Evolutionary conservation across 805 yeast genomes (phyloP), one percentile per base, ranked within the genome.

Genomic region (Suhomyces kilbournensis): DNA sequence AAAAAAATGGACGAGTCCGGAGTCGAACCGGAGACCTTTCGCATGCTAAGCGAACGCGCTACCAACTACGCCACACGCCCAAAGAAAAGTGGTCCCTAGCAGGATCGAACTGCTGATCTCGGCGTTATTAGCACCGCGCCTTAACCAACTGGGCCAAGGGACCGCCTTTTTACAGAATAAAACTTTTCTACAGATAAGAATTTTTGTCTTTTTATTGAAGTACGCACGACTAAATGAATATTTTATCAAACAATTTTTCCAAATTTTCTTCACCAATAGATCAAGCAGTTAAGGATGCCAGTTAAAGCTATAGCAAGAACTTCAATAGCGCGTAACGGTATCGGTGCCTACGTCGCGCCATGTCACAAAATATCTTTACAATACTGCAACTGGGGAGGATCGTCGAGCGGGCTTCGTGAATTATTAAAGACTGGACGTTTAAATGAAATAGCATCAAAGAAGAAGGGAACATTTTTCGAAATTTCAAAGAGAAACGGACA

Each of bases 301-400:
- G 83, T 86, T 43, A 85, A 79, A 69, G 84, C 87, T 46, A 71
- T 87, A 38, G 71, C 79, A 28, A 83, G 78, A 60, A 68, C 76
- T 0, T 81, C 94, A 14, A 69, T 78, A 42, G 82, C 88, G 23
- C 81, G 90, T 58, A 88, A 89, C 61, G 96, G 96, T 49, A 74
- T 87, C 19, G 90, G 91, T 3, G 83, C 92, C 0, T 88, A 79
- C 64, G 78, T 88, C 7, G 73, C 76, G 22, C 90, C 92, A 39
- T 91, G 98, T 74, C 83, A 81, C 60, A 83, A 81, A 63, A 79
- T 94, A 49, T 79, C 86, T 1, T 68, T 94, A 45, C 86, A 88
- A 55, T 94, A 85, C 72, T 91, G 97, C 74, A 91, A 94, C 77
- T 87, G 96, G 86, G 98, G 97, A 43, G 98, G 97, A 20, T 87